Conservation (phyloP, 805 yeast genomes). For the Clavispora vitiphila region DNA sequence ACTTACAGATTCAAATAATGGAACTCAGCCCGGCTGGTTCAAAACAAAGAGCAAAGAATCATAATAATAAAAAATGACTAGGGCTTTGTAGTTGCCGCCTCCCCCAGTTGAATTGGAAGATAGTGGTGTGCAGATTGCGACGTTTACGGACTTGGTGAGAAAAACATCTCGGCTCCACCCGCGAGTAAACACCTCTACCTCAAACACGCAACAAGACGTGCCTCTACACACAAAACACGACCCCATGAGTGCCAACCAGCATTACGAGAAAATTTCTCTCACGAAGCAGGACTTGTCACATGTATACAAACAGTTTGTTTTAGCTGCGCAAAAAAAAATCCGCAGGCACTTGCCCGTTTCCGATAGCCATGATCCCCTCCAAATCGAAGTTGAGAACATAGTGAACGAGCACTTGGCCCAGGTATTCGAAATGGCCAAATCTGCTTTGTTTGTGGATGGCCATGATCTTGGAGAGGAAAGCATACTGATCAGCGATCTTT, state of each 20-base stretch:
- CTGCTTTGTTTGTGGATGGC: slow-evolving; percentile 58
- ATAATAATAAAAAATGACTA: no score
- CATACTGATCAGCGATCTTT: slow-evolving; percentile 17
- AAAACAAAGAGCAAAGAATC: no score
- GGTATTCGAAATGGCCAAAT: slow-evolving; percentile 52
- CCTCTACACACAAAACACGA: not conserved
- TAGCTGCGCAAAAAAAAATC: slow-evolving; percentile 41
- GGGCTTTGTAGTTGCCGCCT: no score
- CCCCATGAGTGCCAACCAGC: slow-evolving; percentile 18
- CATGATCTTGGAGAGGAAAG: slow-evolving; percentile 26
- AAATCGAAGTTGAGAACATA: slow-evolving; percentile 36
- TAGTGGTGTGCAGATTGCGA: not conserved
- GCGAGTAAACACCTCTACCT: not conserved
- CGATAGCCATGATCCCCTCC: slow-evolving; percentile 41
- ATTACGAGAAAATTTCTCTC: slow-evolving; percentile 42
- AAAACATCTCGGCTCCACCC: slow-evolving; percentile 1
- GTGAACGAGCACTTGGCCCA: slow-evolving; percentile 45
- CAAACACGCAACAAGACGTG: not conserved
- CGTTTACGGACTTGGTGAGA: not conserved
- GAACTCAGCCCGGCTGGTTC: no score
- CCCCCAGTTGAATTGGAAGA: no score
- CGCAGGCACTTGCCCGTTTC: slow-evolving; percentile 44
- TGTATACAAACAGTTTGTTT: slow-evolving; percentile 40
- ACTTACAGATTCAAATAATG: no score
- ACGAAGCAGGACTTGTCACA: slow-evolving; percentile 49